phyloP scores from a whole-genome alignment of 1,139 yeast species.

The Pichia kudriavzevii region DNA sequence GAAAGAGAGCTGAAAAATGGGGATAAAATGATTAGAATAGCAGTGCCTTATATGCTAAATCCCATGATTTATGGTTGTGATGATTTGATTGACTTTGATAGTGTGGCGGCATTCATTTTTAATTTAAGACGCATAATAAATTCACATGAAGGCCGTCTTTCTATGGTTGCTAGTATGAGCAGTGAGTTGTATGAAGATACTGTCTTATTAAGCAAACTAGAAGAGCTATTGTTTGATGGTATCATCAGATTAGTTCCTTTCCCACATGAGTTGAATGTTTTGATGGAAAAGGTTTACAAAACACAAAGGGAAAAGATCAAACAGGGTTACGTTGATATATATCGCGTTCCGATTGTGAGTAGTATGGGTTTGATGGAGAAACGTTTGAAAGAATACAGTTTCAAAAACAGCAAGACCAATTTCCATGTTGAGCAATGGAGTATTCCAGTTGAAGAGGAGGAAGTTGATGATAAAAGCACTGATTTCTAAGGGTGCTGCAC shows the following conservation, averaged over 20 bases:
- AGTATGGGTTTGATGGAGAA: conserved; percentile 77
- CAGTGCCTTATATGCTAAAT: conserved; percentile 69
- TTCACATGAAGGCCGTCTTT: conserved; percentile 39
- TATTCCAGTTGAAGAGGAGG: conserved; percentile 83
- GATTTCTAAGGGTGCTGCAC: conserved; percentile 2
- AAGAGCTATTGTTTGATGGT: conserved; percentile 51
- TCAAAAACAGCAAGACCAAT: conserved; percentile 72
- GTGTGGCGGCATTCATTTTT: conserved; percentile 56
- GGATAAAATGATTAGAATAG: conserved; percentile 50
- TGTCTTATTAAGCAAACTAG: conserved; percentile 46
- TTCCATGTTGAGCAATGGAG: conserved; percentile 92
- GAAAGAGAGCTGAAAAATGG: conserved; percentile 26
- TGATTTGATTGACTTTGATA: conserved; percentile 31
- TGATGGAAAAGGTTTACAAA: conserved; percentile 60
- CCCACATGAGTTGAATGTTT: conserved; percentile 61
- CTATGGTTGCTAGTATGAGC: conserved; percentile 51
- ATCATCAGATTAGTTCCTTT: conserved; percentile 77
- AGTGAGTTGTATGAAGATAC: conserved; percentile 56
- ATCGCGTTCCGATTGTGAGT: conserved; percentile 64
- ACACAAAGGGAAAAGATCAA: conserved; percentile 69
- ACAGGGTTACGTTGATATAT: conserved; percentile 78
- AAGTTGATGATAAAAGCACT: conserved; percentile 29
- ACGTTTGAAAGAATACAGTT: conserved; percentile 72
- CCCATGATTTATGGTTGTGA: conserved; percentile 67
- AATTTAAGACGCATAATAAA: conserved; percentile 50